Base-by-base conservation (phyloP, 164 flowering plant species). In the grape (Vitis vinifera) region DNA sequence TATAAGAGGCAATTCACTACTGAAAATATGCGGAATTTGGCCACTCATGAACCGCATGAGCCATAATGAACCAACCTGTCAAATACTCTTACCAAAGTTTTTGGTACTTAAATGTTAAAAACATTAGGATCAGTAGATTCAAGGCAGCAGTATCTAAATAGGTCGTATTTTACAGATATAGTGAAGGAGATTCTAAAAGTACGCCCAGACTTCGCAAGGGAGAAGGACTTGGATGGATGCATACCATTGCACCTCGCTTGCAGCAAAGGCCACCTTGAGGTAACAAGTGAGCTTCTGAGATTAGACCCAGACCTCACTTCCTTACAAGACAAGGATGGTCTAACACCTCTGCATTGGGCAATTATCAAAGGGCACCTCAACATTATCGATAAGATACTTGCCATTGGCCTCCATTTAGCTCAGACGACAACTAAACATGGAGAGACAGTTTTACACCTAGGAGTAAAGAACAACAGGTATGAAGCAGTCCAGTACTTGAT, bases 161-260 rank as follows among this genome's bases (percentile, higher is more conserved):
- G 1, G 44, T 31, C 7, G 2, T 15, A 23, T 65, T 37, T 65
- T 66, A 48, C 81, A 87, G 90, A 80, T 0, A 77, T 87, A 51
- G 87, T 79, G 10, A 83, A 80, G 69, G 87, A 84, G 62, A 57
- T 88, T 10, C 37, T 85, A 11, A 63, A 76, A 58, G 70, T 59
- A 3, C 81, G 80, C 0, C 82, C 84, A 3, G 84, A 83, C 8
- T 81, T 83, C 19, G 84, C 87, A 3, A 51, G 68, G 74, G 81
- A 71, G 30, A 74, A 51, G 61, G 85, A 83, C 63, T 12, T 14
- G 1, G 51, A 80, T 15, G 89, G 89, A 9, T 69, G 72, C 55
- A 63, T 78, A 1, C 89, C 93, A 1, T 73, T 89, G 23, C 93
- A 89, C 76, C 50, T 76, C 7, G 81, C 89, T 48, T 82, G 87